A percentile compares a stretch with the other conserved stretches of the same genome.
phyloP scores from a whole-genome alignment of 257 asterid genomes.

The Striga asiatica region DNA sequence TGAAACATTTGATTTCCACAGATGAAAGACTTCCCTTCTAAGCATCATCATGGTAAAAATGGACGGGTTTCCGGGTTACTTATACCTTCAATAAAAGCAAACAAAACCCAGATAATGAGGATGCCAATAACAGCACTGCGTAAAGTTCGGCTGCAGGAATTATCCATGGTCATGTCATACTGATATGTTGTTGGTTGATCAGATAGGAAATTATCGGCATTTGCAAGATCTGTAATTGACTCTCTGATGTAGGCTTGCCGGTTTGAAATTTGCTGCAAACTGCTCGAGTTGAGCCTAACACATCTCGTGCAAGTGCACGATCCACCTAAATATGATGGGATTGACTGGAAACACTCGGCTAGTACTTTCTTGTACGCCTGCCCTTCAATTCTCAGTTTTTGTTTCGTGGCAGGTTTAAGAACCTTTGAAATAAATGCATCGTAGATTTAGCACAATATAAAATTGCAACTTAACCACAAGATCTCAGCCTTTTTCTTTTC shows the following conservation, averaged over 20 bases:
- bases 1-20: too few species aligned
- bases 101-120: slow-evolving; percentile 57
- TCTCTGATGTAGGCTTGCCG: slow-evolving; percentile 12
- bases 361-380: slow-evolving; percentile 42
- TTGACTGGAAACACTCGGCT: slow-evolving; percentile 37
- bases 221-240: slow-evolving; percentile 18
- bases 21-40: neutral
- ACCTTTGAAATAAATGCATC: slow-evolving; percentile 36
- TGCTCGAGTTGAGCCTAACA: slow-evolving; percentile 19
- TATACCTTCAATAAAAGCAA: slow-evolving; percentile 50
- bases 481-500: neutral
- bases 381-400: slow-evolving; percentile 78
- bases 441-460: neutral
- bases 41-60: slow-evolving; percentile 17
- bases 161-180: slow-evolving; percentile 22
- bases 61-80: slow-evolving; percentile 49
- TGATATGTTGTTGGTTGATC: slow-evolving; percentile 18
- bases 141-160: slow-evolving; percentile 27
- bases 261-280: slow-evolving; percentile 7
- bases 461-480: neutral
- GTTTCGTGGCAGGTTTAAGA: slow-evolving; percentile 71
- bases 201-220: slow-evolving; percentile 23
- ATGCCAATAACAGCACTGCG: slow-evolving; percentile 52
- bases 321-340: slow-evolving; percentile 85
- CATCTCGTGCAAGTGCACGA: slow-evolving; percentile 62